A percentile compares a stretch with the other conserved stretches of the same genome.
Conservation (phyloP, 768 basidiomycete genomes). For the Hemileccinum impolitum region DNA sequence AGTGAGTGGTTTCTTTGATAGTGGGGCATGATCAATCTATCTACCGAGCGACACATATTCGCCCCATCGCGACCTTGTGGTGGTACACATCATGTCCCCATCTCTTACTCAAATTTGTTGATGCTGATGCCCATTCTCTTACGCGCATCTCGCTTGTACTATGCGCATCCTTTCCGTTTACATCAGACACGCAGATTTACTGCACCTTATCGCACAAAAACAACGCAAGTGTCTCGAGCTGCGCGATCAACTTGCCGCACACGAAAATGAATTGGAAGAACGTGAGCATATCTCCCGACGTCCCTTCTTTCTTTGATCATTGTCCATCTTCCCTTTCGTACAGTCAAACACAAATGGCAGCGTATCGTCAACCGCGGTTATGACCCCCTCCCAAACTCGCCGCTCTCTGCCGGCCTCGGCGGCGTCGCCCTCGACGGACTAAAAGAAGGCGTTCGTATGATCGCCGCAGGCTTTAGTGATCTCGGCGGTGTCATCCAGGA, state of each 20-base stretch:
- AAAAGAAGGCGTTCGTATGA: conserved; percentile 60
- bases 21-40: no score
- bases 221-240: conserved; percentile 82
- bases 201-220: conserved; percentile 85
- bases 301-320: neutral
- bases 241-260: conserved; percentile 64
- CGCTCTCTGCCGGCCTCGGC: conserved; percentile 9
- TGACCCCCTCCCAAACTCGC: conserved; percentile 5
- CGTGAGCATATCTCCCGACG: conserved; percentile 35
- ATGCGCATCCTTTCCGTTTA: neutral
- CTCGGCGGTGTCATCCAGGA: conserved; percentile 23
- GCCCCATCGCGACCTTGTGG: no score
- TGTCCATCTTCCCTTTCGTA: neutral
- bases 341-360: conserved; percentile 84
- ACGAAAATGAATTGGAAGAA: conserved; percentile 71
- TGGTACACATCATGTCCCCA: no score
- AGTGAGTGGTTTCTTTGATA: conserved; percentile 41
- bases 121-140: no score
- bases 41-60: no score
- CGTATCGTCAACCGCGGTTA: conserved; percentile 64
- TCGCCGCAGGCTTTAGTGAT: conserved; percentile 45
- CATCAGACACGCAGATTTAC: conserved; percentile 71
- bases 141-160: no score
- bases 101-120: no score
- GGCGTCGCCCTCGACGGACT: conserved; percentile 49